phyloP scores from a whole-genome alignment of 495 filamentous ascomycete genomes.

The Oleoguttula mirabilis region DNA sequence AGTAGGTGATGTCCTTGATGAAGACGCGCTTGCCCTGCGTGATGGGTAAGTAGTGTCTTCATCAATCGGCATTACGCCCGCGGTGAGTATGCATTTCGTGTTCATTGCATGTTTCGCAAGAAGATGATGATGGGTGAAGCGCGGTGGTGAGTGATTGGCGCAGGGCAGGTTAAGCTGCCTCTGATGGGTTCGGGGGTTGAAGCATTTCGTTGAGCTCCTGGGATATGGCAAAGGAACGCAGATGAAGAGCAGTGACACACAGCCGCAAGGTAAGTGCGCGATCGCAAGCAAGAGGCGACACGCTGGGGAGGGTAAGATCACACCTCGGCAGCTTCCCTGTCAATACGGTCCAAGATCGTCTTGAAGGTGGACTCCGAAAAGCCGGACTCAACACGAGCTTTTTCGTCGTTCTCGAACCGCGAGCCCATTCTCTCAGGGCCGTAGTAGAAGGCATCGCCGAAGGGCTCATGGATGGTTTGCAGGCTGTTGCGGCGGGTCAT shows the following conservation, averaged over 20 bases:
- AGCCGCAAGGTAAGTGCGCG: no score
- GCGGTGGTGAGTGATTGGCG: background rate
- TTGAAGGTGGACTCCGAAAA: constrained; percentile 65
- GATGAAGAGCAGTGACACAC: constrained; percentile 4
- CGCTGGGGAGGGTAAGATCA: constrained; percentile 29
- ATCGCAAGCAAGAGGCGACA: no score
- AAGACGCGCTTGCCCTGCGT: constrained; percentile 69
- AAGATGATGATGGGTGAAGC: background rate
- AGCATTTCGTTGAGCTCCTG: no score
- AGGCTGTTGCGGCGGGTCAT: constrained; percentile 80
- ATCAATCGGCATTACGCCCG: background rate
- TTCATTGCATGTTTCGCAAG: background rate
- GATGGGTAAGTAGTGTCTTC: constrained; percentile 20
- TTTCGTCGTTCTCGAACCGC: constrained; percentile 62
- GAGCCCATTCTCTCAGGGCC: constrained; percentile 73
- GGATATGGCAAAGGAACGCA: no score
- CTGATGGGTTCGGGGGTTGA: no score
- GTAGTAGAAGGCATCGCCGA: constrained; percentile 93
- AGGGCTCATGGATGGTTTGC: constrained; percentile 82
- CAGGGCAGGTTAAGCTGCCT: background rate
- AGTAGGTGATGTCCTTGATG: constrained; percentile 95
- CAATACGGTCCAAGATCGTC: constrained; percentile 59
- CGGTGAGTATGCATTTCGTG: background rate
- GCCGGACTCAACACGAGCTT: constrained; percentile 56
- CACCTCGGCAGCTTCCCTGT: constrained; percentile 55